Evolutionary conservation across 192 early-diverging fungal species (phyloP), one percentile per base, ranked within the genome.

Genomic region (Allomyces javanicus): DNA sequence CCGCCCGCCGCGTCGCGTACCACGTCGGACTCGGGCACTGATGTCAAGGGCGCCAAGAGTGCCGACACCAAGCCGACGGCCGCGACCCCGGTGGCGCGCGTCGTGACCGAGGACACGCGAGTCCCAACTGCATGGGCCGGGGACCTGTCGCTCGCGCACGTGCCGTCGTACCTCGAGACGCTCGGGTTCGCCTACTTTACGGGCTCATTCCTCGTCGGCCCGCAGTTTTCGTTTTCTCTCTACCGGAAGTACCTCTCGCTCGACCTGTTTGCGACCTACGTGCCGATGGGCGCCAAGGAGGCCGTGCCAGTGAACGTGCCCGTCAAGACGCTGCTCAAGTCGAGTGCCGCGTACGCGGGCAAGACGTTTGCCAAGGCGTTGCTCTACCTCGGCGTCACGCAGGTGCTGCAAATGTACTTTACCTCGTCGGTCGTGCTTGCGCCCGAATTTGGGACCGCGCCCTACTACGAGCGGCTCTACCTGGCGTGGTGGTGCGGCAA

Each of bases 221-320:
- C 83, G 45, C 83, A 85, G 68, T 85, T 83, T 69, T 82, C 79
- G 65, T 85, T 78, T 68, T 73, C 76, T 10, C 71, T 81, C 19
- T 84, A 84, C 67, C 67, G 68, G 50, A 72, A 72, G 67, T 77
- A 72, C 62, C 68, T 79, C 62, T 68, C 76, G 5, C 71, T 74
- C 67, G 68, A 73, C n/a, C 65, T 79, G 24, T 79, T 72, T 64
- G 69, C 68, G n/a, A 71, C 72, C 22, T 70, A 68, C 7, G 64
- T 69, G 26, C 72, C 69, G 22, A 58, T 67, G 9, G 65, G 68
- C 58, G 75, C 67, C 21, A 67, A 78, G 26, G 76, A 19, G 22
- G 58, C 44, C 4, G 50, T 10, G 21, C 22, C 21, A 3, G 55
- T 45, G 22, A 24, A 19, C 9, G 21, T 22, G 45, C 10, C 25